Evolutionary conservation across 306 rosid genomes (phyloP).

Genomic region (Cicer cuneatum): DNA sequence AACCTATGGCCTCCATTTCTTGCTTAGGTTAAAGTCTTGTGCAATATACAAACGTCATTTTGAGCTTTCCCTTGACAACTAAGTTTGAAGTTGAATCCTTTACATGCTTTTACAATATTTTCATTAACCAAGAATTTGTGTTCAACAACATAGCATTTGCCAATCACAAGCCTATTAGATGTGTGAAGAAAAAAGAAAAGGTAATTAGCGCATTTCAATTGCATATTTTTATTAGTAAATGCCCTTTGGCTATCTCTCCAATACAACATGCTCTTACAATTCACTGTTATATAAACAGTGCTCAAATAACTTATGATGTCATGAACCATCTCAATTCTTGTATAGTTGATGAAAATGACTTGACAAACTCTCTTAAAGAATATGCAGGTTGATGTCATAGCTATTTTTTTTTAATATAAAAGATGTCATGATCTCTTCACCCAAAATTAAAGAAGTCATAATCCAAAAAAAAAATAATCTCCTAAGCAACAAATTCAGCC

Average conservation of each 20-base stretch:
- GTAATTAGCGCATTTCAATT: neutral
- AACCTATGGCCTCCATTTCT: slow-evolving; percentile 3
- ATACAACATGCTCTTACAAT: neutral
- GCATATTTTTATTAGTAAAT: neutral
- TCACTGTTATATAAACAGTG: neutral
- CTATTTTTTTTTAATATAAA: neutral
- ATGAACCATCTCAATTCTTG: neutral
- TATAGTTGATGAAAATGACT: slow-evolving; percentile 7
- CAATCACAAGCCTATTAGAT: slow-evolving; percentile 23
- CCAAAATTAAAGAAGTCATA: neutral
- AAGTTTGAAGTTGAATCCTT: slow-evolving; percentile 14
- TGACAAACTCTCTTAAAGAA: neutral
- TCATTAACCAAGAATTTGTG: slow-evolving; percentile 28
- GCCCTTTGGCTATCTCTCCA: slow-evolving; percentile 2
- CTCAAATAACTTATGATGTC: slow-evolving; percentile 30
- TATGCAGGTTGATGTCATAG: slow-evolving; percentile 34
- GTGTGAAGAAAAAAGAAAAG: neutral
- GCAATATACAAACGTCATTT: slow-evolving; percentile 29
- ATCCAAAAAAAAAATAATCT: neutral
- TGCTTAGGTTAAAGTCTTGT: slow-evolving; percentile 5
- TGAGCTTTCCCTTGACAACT: slow-evolving; percentile 23
- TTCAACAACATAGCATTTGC: slow-evolving; percentile 31
- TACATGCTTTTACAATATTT: slow-evolving; percentile 7
- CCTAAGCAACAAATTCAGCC: slow-evolving; percentile 38
- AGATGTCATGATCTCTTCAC: neutral